Percentiles rank a stretch among this genome's conserved stretches.
Conservation (phyloP, 352 stramenopile genomes). For the Pythium biforme region DNA sequence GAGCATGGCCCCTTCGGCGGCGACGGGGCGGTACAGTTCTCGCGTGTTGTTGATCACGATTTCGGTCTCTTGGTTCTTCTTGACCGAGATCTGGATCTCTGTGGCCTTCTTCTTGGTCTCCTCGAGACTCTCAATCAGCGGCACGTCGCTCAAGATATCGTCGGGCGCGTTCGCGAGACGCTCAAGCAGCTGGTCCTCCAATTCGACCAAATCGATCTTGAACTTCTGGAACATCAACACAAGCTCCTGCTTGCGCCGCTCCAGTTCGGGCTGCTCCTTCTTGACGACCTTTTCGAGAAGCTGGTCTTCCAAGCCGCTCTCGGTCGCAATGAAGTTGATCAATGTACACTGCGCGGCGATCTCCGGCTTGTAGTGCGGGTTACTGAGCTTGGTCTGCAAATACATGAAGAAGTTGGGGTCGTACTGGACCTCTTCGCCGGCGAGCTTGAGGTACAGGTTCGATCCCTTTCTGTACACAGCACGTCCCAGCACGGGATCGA, state of each 20-base stretch:
- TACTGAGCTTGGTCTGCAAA: conserved; percentile 91
- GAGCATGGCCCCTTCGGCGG: conserved; percentile 86
- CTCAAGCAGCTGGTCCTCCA: conserved; percentile 90
- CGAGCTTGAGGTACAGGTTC: conserved; percentile 92
- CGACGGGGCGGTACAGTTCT: conserved; percentile 89
- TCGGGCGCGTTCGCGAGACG: conserved; percentile 89
- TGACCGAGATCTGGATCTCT: conserved; percentile 83
- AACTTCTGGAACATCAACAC: conserved; percentile 90
- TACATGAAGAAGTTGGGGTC: conserved; percentile 86
- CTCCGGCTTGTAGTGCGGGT: conserved; percentile 91
- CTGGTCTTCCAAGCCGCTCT: conserved; percentile 89
- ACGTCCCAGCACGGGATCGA: conserved; percentile 94
- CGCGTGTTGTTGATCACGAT: conserved; percentile 89
- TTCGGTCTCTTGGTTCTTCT: conserved; percentile 85
- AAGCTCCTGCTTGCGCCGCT: conserved; percentile 86
- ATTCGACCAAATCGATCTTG: conserved; percentile 88
- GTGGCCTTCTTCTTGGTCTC: conserved; percentile 88
- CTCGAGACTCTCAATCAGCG: conserved; percentile 91
- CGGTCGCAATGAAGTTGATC: conserved; percentile 94
- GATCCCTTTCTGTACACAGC: conserved; percentile 96
- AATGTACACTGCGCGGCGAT: conserved; percentile 90
- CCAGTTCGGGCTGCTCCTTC: conserved; percentile 86
- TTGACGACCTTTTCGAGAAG: conserved; percentile 88
- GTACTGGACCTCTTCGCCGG: conserved; percentile 89
- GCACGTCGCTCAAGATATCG: conserved; percentile 90